Conservation (phyloP, 306 rosid species). For the Fragaria ananassa region DNA sequence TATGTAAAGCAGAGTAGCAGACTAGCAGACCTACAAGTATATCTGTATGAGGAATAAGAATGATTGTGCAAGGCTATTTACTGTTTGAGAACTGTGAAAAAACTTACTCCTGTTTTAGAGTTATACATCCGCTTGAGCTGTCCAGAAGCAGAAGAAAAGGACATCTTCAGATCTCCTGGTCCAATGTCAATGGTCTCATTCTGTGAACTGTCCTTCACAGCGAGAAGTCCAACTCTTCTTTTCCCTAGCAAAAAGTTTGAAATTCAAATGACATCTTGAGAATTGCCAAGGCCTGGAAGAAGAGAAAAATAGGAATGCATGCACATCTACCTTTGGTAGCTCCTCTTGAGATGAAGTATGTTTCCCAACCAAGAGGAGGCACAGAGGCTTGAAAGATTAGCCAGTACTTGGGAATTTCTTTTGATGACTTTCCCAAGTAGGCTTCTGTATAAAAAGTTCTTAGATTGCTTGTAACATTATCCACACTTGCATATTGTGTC, state of each 20-base stretch:
- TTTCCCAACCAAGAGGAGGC: constrained; percentile 86
- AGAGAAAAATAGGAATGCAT: neutral
- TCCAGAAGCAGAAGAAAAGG: constrained; percentile 71
- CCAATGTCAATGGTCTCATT: constrained; percentile 56
- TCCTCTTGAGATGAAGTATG: constrained; percentile 67
- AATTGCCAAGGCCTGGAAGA: neutral
- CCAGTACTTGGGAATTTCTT: constrained; percentile 68
- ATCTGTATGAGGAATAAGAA: neutral
- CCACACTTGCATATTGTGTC: constrained; percentile 54
- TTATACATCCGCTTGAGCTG: constrained; percentile 69
- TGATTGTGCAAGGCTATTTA: constrained; percentile 4
- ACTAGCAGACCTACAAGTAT: neutral
- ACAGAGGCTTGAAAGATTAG: constrained; percentile 76
- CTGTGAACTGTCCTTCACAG: constrained; percentile 21
- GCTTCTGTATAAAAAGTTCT: constrained; percentile 68
- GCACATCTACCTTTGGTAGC: constrained; percentile 37
- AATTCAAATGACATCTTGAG: constrained; percentile 1
- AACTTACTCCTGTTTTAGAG: constrained; percentile 64
- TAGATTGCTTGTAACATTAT: constrained; percentile 51
- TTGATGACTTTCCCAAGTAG: constrained; percentile 55
- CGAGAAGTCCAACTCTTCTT: constrained; percentile 22
- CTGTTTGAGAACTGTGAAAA: constrained; percentile 21
- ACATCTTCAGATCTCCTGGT: constrained; percentile 76
- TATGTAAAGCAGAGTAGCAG: neutral
- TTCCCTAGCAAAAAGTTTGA: constrained; percentile 38